phyloP scores from a whole-genome alignment of 371 early-diverging fungal genomes.

The Mucor piriformis region DNA sequence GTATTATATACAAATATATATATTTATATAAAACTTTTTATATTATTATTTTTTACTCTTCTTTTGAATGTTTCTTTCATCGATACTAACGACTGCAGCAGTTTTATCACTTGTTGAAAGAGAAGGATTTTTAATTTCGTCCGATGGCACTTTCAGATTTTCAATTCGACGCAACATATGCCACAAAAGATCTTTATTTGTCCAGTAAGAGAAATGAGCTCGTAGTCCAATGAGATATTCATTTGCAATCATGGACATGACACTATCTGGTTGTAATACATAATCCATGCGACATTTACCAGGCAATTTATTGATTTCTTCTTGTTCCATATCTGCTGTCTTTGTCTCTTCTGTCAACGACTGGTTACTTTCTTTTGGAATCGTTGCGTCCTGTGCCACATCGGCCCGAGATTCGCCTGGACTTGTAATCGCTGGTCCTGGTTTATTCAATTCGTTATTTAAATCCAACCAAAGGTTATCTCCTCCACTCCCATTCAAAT shows the following conservation, averaged over 20 bases:
- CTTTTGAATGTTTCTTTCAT: conserved; percentile 10
- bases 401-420: conserved; percentile 40
- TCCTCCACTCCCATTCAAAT: background rate
- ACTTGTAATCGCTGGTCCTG: conserved; percentile 37
- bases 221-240: conserved; percentile 53
- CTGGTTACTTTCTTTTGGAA: background rate
- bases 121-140: background rate
- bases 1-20: background rate
- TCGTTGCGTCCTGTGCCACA: conserved; percentile 38
- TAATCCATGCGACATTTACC: conserved; percentile 45
- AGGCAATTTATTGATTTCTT: conserved; percentile 29
- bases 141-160: conserved; percentile 1
- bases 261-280: conserved; percentile 50
- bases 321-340: conserved; percentile 11
- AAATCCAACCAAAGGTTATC: conserved; percentile 35
- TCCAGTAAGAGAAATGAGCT: conserved; percentile 59
- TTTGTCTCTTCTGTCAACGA: background rate
- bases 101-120: background rate
- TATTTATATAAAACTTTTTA: background rate
- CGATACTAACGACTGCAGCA: conserved; percentile 7
- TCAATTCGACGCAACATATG: conserved; percentile 50
- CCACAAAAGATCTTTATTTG: conserved; percentile 55
- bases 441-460: conserved; percentile 37
- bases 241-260: conserved; percentile 57
- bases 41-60: background rate